phyloP scores from a whole-genome alignment of 805 yeast species.

The Nakazawaea ernobii region DNA sequence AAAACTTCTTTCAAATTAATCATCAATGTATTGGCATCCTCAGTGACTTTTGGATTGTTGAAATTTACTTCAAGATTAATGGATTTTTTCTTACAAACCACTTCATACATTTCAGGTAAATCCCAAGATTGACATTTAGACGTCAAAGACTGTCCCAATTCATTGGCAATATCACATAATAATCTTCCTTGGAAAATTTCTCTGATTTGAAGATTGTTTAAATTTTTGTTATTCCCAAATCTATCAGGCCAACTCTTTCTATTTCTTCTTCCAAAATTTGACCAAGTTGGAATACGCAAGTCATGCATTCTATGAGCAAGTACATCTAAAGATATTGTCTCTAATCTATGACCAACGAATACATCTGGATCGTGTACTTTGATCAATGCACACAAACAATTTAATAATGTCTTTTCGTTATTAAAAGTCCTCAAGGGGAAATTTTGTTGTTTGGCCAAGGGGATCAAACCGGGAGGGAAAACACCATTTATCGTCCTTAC shows the following conservation, averaged over 20 bases:
- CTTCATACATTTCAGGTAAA: constrained; percentile 81
- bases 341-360: constrained; percentile 81
- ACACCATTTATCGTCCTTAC: constrained; percentile 73
- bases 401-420: constrained; percentile 68
- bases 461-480: constrained; percentile 73
- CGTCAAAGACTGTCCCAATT: constrained; percentile 89
- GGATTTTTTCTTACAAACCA: constrained; percentile 63
- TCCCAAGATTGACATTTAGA: constrained; percentile 94
- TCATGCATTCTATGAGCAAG: constrained; percentile 77
- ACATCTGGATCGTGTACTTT: constrained; percentile 86
- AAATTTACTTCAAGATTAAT: constrained; percentile 68
- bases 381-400: constrained; percentile 66
- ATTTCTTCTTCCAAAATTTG: constrained; percentile 76
- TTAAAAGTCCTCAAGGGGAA: constrained; percentile 53
- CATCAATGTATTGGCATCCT: constrained; percentile 60
- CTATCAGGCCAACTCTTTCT: constrained; percentile 74
- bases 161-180: constrained; percentile 89
- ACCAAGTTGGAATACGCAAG: constrained; percentile 68
- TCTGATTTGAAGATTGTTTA: constrained; percentile 50
- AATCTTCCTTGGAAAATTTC: constrained; percentile 82
- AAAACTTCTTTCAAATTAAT: constrained; percentile 69
- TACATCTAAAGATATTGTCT: constrained; percentile 71
- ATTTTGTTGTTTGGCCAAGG: constrained; percentile 49
- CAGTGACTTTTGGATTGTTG: constrained; percentile 57
- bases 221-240: constrained; percentile 49